These are phyloP conservation scores for Pyricularia pennisetigena DNA, from an alignment of 2,329 filamentous ascomycete species.

Conservation along the genomic window DNA sequence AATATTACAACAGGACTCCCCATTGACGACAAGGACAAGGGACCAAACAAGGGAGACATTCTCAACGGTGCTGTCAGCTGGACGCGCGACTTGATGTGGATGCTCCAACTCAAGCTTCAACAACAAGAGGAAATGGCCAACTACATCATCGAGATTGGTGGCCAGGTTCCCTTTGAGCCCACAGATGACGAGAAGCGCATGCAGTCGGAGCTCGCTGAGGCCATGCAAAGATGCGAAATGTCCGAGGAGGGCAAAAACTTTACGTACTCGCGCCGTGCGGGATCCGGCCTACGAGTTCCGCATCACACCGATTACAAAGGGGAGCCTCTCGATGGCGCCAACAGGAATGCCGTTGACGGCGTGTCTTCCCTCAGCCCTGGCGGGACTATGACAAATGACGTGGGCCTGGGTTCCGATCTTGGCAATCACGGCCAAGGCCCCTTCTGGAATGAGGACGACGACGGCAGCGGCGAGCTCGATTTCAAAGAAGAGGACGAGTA, in stretches of 20 bases:
- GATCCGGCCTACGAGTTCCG: slow-evolving; percentile 81
- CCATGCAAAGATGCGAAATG: slow-evolving; percentile 37
- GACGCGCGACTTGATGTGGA: slow-evolving; percentile 98
- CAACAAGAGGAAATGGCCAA: slow-evolving; percentile 82
- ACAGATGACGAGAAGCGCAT: slow-evolving; percentile 92
- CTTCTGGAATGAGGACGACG: slow-evolving; percentile 63
- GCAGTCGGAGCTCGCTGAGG: slow-evolving; percentile 84
- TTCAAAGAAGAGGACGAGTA: slow-evolving; percentile 96
- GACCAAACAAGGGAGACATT: slow-evolving; percentile 97
- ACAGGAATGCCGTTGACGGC: slow-evolving; percentile 23
- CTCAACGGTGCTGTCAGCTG: slow-evolving; percentile 94
- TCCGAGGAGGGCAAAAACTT: slow-evolving; percentile 31
- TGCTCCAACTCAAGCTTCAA: slow-evolving; percentile 79
- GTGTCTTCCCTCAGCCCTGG: slow-evolving; percentile 16
- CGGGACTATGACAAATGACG: slow-evolving; percentile 16
- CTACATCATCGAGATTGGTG: slow-evolving; percentile 61
- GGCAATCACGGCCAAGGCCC: slow-evolving; percentile 33
- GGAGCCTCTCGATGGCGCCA: slow-evolving; percentile 52
- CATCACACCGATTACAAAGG: slow-evolving; percentile 89
- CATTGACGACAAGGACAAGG: slow-evolving; percentile 95
- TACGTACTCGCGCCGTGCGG: slow-evolving; percentile 72
- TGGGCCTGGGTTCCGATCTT: slow-evolving; percentile 32
- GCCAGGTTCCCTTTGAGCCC: slow-evolving; percentile 68
- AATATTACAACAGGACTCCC: slow-evolving; percentile 90
- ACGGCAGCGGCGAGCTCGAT: slow-evolving; percentile 60